Evolutionary conservation across 306 rosid species (phyloP), one percentile per base, ranked within the genome.

Genomic region (Argentina anserina): DNA sequence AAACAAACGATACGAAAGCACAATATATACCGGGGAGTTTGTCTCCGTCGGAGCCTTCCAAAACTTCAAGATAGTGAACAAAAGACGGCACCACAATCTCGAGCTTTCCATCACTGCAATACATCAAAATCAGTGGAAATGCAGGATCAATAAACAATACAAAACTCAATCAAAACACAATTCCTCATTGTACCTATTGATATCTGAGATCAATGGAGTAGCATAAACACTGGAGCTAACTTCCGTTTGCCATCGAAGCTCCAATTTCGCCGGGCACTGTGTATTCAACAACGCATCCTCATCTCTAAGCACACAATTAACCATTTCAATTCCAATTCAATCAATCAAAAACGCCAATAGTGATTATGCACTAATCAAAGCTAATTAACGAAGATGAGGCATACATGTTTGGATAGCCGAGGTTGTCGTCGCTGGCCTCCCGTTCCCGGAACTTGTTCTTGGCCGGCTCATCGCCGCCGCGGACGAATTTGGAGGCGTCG

Each of bases 21-120:
- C 15, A n/a, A n/a, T 40, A 5, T 53, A 45, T 88, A 95, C 99
- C 99, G 62, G 99, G 93, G 85, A 88, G 83, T 84, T 95, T 95
- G 77, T 95, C 99, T 78, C 99, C 99, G 77, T 95, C 99, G n/a
- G 92, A 80, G 37, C 99, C 99, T 69, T 95, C 99, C 8, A 95
- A 78, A 79, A 91, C 99, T 74, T 95, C 99, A 67, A 95, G 99
- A 78, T 95, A 95, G 79, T 95, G 99, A 76, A 95, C 89, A 72
- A 95, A 95, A 64, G 99, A 95, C 0, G 99, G 96, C 80, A 95
- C 93, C 65, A 95, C 97, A 46, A 95, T 83, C 12, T 95, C 99
- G 40, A 90, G 99, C 84, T 95, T 95, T 65, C 99, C 99, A 84
- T 95, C 99, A 82, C 99, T 95, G 81, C n/a, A 53, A 78, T 75